Percentiles rank a stretch among this genome's conserved stretches.
Evolutionary conservation across 2,329 filamentous ascomycete species (phyloP).

Genomic region (Ophiosphaerella herpotricha): DNA sequence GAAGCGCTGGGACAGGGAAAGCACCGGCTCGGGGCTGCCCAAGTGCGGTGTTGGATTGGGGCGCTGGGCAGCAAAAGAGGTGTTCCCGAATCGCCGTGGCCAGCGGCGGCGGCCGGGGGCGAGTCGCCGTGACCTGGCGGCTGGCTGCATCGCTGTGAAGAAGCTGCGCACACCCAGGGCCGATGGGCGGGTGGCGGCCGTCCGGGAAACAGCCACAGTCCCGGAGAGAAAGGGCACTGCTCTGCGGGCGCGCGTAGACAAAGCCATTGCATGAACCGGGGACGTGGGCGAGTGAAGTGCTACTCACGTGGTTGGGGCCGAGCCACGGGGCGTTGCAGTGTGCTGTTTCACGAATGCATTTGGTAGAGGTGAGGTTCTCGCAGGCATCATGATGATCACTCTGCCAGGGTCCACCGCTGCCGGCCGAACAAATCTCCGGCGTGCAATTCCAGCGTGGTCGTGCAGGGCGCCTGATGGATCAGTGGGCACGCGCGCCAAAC

Average conservation of each 20-base stretch:
- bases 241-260: conserved; percentile 26
- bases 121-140: conserved; percentile 18
- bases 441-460: too few species aligned
- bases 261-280: conserved; percentile 28
- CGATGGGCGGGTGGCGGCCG: conserved; percentile 17
- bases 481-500: background rate
- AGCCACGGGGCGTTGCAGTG: conserved; percentile 1
- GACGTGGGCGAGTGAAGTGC: conserved; percentile 7
- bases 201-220: conserved; percentile 10
- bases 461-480: background rate
- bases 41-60: conserved; percentile 47
- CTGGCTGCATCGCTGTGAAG: conserved; percentile 28
- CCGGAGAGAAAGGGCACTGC: conserved; percentile 30
- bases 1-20: conserved; percentile 70
- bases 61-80: conserved; percentile 23
- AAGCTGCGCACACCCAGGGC: conserved; percentile 28
- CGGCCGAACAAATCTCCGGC: conserved; percentile 1
- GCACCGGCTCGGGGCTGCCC: conserved; percentile 47
- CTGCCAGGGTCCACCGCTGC: conserved; percentile 1
- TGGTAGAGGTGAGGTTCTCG: background rate
- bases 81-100: conserved; percentile 46
- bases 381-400: background rate
- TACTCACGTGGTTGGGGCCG: conserved; percentile 11
- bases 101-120: conserved; percentile 34
- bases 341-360: conserved; percentile 8